Percentiles rank a stretch among this genome's conserved stretches.
phyloP scores from a whole-genome alignment of 169 alveolate species.

The Eimeria tenella region DNA sequence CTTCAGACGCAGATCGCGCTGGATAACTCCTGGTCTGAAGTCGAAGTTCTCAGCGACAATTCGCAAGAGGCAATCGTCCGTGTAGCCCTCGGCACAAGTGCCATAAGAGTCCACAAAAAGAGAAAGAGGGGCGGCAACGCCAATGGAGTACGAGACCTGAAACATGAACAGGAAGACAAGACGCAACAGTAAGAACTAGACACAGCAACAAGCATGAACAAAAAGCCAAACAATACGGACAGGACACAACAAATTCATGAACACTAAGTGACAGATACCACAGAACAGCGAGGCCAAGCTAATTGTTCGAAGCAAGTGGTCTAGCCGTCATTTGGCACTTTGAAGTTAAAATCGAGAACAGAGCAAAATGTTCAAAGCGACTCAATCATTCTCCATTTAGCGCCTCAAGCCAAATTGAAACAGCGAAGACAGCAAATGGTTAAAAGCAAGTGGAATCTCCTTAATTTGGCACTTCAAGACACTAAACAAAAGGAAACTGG shows the following conservation, averaged over 20 bases:
- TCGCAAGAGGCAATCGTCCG: constrained; percentile 93
- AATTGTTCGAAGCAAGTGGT: neutral
- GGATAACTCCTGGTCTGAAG: constrained; percentile 97
- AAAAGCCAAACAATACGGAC: neutral
- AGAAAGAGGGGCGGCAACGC: constrained; percentile 97
- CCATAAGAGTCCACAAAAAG: constrained; percentile 95
- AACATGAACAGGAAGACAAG: constrained; percentile 73
- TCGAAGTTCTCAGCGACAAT: constrained; percentile 96
- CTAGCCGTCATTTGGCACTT: too few relatives aligned
- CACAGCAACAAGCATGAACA: neutral
- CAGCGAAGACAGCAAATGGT: too few relatives aligned
- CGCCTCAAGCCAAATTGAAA: too few relatives aligned
- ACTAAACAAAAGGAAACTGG: neutral
- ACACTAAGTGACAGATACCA: neutral
- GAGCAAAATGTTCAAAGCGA: too few relatives aligned
- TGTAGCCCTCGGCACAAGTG: constrained; percentile 92
- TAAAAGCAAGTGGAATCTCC: too few relatives aligned
- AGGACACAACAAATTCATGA: neutral
- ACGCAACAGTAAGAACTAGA: too few relatives aligned
- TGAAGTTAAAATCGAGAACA: too few relatives aligned
- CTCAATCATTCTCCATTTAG: too few relatives aligned
- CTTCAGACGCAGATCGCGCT: constrained; percentile 92
- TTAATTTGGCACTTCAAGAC: neutral
- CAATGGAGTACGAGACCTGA: constrained; percentile 97
- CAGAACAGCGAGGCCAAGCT: neutral